Base-by-base conservation (phyloP, 768 basidiomycete species). In the Rubroboletus satanas region DNA sequence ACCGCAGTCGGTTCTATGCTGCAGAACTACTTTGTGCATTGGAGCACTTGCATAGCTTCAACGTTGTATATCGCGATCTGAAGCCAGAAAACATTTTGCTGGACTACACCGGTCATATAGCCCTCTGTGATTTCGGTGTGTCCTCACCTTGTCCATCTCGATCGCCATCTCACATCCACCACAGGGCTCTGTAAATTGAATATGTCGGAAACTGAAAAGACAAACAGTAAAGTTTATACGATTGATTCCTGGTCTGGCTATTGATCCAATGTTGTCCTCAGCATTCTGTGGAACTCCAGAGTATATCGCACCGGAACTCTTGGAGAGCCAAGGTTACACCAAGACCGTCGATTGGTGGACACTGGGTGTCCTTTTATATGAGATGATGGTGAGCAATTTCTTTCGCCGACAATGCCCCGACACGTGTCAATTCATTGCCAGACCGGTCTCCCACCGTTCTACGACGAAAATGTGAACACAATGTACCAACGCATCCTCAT, bases 281-380 rank as follows among this genome's bases (percentile, higher is more conserved):
- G 89, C 94, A 8, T 99, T 99, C 79, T 99, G 96, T 66, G 96
- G 96, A 7, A 99, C 96, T 6, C 96, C 96, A 2, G 96, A 99
- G 71, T 98, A 98, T 73, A 98, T 98, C 64, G 94, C 95, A 8
- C 96, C 96, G 0, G 96, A 99, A 69, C 82, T 99, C 36, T 82
- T 99, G 58, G 93, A 95, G 68, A 97, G 90, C 58, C 90, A 93
- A 65, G 96, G 97, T 1, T 98, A 99, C 74, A 96, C 93, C 5
- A 95, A 95, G 67, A 97, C 96, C 0, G 97, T 99, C 15, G 96
- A 99, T 66, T 99, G 96, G 96, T 95, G 92, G 96, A 98, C 96
- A 1, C 78, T 98, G 5, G 97, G 96, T 35, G 95, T 98, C 18
- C 79, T 99, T 50, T 79, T 98, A 42, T 98, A 93, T 66, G 96